A percentile compares a stretch with the other conserved stretches of the same genome.
Conservation (phyloP, 164 flowering plant species). For the Warburgia ugandensis region DNA sequence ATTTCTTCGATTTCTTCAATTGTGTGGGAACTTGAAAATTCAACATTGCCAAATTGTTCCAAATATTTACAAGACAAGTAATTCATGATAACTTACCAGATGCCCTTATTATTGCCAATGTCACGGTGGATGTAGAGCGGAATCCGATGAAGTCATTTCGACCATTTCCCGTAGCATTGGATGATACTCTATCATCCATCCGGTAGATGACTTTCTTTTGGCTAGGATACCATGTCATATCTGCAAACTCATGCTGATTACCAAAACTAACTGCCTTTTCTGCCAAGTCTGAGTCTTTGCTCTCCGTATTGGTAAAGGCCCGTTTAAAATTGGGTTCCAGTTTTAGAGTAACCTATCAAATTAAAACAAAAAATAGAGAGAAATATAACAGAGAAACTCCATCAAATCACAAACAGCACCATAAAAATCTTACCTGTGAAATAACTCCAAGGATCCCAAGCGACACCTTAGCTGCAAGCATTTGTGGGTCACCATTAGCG, state of each 20-base stretch:
- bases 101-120: slow-evolving; percentile 27
- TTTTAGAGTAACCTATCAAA: slow-evolving; percentile 47
- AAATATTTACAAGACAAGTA: too few relatives aligned
- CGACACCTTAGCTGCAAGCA: slow-evolving; percentile 50
- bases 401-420: not conserved
- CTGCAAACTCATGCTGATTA: slow-evolving; percentile 44
- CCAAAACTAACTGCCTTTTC: slow-evolving; percentile 41
- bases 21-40: too few relatives aligned
- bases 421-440: slow-evolving; percentile 45
- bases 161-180: slow-evolving; percentile 38
- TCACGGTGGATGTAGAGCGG: slow-evolving; percentile 28
- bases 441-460: slow-evolving; percentile 80
- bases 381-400: not conserved
- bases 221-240: slow-evolving; percentile 34
- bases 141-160: slow-evolving; percentile 34
- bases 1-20: too few relatives aligned
- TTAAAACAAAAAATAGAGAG: not conserved
- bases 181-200: slow-evolving; percentile 45
- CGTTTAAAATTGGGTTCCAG: slow-evolving; percentile 60
- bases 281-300: slow-evolving; percentile 41
- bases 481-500: slow-evolving; percentile 21
- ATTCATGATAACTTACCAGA: slow-evolving; percentile 20
- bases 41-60: too few relatives aligned
- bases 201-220: slow-evolving; percentile 40
- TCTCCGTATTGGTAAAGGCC: slow-evolving; percentile 30